phyloP scores from a whole-genome alignment of 2,329 filamentous ascomycete genomes.

The Colletotrichum kahawae region DNA sequence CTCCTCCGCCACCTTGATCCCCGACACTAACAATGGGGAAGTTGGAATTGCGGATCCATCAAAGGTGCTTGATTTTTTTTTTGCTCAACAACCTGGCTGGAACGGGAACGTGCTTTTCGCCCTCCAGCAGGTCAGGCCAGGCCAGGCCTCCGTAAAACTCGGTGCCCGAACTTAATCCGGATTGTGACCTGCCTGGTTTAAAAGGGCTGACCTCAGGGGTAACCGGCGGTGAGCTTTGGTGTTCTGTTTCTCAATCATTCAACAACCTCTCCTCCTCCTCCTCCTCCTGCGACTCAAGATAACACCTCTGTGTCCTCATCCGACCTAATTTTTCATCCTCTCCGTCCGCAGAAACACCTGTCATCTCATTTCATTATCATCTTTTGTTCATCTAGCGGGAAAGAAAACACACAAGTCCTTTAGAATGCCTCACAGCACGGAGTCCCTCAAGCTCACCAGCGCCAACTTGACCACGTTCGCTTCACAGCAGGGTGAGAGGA shows the following conservation, averaged over 20 bases:
- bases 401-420: neutral
- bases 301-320: neutral
- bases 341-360: neutral
- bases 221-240: neutral
- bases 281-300: neutral
- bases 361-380: neutral
- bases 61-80: neutral
- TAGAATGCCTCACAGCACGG: constrained; percentile 24
- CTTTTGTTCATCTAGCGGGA: neutral
- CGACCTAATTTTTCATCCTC: neutral
- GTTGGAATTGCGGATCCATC: neutral
- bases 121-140: neutral
- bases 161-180: constrained; percentile 8
- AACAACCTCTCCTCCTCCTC: neutral
- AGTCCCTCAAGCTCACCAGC: constrained; percentile 17
- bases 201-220: constrained; percentile 8
- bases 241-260: neutral
- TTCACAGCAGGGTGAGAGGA: constrained; percentile 8
- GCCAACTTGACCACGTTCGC: constrained; percentile 11
- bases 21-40: constrained; percentile 1
- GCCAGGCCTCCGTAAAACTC: neutral
- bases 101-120: constrained; percentile 1
- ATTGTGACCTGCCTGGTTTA: neutral
- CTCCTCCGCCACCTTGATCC: neutral
- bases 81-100: constrained; percentile 2